Evolutionary conservation across 257 asterid species (phyloP).

Genomic region (Solanum sitiens): DNA sequence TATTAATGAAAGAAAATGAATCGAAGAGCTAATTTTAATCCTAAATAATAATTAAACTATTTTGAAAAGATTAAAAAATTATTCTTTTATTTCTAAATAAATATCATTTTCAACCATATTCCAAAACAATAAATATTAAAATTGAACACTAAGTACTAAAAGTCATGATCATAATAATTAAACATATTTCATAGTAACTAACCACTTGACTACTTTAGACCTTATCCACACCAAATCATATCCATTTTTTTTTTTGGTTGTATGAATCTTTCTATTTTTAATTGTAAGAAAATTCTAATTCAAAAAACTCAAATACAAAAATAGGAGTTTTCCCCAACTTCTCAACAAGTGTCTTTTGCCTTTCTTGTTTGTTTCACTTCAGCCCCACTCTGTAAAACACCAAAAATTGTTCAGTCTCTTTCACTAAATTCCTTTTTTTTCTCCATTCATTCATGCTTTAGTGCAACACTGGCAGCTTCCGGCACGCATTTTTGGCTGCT

Average conservation of each 20-base stretch:
- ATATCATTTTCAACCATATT: neutral
- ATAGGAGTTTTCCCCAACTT: neutral
- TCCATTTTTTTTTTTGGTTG: neutral
- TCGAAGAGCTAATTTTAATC: neutral
- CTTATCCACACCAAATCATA: neutral
- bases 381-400: neutral
- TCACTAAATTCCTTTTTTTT: neutral
- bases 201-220: neutral
- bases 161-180: neutral
- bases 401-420: neutral
- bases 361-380: neutral
- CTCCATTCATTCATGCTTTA: neutral
- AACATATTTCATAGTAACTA: neutral
- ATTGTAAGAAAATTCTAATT: neutral
- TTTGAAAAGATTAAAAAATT: no score
- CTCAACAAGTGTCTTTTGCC: neutral
- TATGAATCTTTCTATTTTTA: neutral
- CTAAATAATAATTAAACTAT: no score
- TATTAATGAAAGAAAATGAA: neutral
- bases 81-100: neutral
- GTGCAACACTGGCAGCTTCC: conserved; percentile 12
- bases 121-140: neutral
- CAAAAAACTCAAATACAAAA: neutral
- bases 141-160: neutral
- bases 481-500: conserved; percentile 13